Conservation (phyloP, 805 yeast genomes). For the Metschnikowia henanensis region DNA sequence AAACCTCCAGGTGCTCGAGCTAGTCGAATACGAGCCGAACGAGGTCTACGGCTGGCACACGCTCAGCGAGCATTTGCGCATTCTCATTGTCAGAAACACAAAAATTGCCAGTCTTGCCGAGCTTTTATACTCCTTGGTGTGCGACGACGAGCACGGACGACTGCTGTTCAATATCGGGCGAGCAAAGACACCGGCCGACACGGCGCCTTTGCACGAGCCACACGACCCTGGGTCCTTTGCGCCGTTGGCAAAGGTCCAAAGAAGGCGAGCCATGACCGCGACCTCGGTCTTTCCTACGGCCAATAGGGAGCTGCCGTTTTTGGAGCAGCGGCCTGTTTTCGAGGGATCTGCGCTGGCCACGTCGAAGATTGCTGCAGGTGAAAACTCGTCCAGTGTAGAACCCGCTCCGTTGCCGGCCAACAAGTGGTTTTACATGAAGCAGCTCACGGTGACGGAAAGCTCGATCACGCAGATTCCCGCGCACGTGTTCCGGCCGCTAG, state of each 20-base stretch:
- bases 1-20: conserved; percentile 60
- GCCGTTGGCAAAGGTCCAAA: conserved; percentile 1
- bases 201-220: background rate
- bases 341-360: background rate
- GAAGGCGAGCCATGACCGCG: conserved; percentile 18
- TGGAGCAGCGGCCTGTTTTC: background rate
- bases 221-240: background rate
- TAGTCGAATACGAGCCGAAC: conserved; percentile 60
- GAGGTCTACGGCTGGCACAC: conserved; percentile 67
- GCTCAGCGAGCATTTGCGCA: conserved; percentile 53
- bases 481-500: conserved; percentile 39
- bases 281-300: conserved; percentile 1
- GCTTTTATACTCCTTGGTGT: conserved; percentile 49
- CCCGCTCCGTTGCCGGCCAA: conserved; percentile 30
- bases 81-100: conserved; percentile 52
- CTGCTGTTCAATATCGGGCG: conserved; percentile 30
- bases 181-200: conserved; percentile 16
- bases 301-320: background rate
- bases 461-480: conserved; percentile 37
- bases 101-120: conserved; percentile 54
- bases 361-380: too few species aligned
- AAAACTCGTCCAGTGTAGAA: conserved; percentile 10
- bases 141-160: conserved; percentile 50
- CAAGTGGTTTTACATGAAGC: conserved; percentile 43
- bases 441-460: conserved; percentile 41